Conservation (phyloP, 148 eudicot species). For the Dysphania ambrosioides region DNA sequence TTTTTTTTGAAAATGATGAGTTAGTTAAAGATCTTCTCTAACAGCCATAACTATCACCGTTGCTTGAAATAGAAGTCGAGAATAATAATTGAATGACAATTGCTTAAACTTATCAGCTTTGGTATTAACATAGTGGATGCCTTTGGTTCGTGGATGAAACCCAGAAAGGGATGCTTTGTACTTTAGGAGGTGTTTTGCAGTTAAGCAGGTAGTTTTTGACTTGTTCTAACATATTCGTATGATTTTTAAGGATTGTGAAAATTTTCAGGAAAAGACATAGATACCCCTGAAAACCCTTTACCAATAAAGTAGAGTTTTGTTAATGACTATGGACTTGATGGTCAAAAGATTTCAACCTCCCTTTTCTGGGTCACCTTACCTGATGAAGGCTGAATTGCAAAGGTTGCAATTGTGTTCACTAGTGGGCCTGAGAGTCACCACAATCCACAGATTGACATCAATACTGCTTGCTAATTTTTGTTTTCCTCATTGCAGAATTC, state of each 20-base stretch:
- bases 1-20: neutral
- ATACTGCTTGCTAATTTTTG: constrained; percentile 2
- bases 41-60: neutral
- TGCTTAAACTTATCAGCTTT: neutral
- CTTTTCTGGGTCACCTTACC: neutral
- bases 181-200: neutral
- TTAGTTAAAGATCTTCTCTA: neutral
- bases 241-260: neutral
- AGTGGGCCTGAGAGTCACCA: neutral
- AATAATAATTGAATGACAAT: neutral
- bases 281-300: neutral
- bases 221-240: neutral
- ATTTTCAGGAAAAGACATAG: neutral
- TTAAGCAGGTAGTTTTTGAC: neutral
- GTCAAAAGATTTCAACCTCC: neutral
- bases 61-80: neutral
- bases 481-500: constrained; percentile 49
- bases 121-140: neutral
- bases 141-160: too few relatives aligned
- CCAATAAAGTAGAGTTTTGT: neutral
- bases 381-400: neutral
- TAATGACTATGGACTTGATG: neutral
- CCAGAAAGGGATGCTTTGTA: too few relatives aligned
- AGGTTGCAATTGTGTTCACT: neutral
- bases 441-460: neutral